Evolutionary conservation across 2,329 filamentous ascomycete species (phyloP).

Genomic region (Calonectria honghensis): DNA sequence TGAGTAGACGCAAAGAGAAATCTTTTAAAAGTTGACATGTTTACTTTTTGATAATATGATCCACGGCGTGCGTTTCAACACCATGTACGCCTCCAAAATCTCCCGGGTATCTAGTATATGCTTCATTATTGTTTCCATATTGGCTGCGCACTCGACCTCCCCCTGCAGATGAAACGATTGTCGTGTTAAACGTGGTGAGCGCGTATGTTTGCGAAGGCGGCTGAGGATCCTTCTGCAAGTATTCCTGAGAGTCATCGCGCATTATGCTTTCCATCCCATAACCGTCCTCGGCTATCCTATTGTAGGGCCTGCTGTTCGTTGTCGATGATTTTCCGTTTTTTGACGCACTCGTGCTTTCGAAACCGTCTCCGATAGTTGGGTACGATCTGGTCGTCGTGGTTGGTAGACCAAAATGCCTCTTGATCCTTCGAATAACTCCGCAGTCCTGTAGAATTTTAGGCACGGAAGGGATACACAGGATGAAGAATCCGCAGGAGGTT

Average conservation of each 20-base stretch:
- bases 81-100: neutral
- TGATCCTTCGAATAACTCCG: neutral
- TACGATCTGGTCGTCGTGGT: neutral
- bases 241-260: neutral
- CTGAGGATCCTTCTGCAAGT: neutral
- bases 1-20: neutral
- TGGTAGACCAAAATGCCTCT: neutral
- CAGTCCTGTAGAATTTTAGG: neutral
- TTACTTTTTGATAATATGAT: neutral
- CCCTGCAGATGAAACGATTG: neutral
- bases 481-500: neutral
- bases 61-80: neutral
- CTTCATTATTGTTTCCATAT: neutral
- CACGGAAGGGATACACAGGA: constrained; percentile 1
- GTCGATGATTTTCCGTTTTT: neutral
- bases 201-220: neutral
- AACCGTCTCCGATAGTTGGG: neutral
- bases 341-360: neutral
- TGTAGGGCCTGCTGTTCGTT: neutral
- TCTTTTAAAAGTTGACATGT: neutral
- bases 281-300: neutral
- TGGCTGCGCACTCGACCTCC: neutral
- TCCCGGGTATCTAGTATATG: neutral
- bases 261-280: neutral
- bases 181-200: neutral